Evolutionary conservation across 129 eudicot genomes (phyloP).

Genomic region (Pulicaria dysenterica): DNA sequence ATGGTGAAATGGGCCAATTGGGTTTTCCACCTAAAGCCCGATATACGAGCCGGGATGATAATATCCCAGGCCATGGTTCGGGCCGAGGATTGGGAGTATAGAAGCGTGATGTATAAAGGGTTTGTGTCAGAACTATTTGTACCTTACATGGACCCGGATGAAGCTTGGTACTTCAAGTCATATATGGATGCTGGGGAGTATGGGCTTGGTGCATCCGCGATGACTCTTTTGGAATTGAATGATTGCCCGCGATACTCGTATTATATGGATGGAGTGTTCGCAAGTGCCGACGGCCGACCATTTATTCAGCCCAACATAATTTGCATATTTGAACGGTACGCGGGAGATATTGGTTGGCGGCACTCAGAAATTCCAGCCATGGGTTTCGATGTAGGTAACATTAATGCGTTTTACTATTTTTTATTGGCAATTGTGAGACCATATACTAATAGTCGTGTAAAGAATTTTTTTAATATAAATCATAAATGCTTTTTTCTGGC

Average conservation of each 20-base stretch:
- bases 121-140: slow-evolving; percentile 59
- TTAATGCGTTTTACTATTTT: neutral
- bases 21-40: slow-evolving; percentile 57
- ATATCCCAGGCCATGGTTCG: slow-evolving; percentile 49
- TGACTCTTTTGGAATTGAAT: slow-evolving; percentile 52
- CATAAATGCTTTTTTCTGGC: too few relatives aligned
- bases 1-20: slow-evolving; percentile 73
- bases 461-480: too few relatives aligned
- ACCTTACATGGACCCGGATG: slow-evolving; percentile 62
- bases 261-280: slow-evolving; percentile 60
- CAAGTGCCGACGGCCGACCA: slow-evolving; percentile 44
- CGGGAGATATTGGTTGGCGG: slow-evolving; percentile 61
- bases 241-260: slow-evolving; percentile 51
- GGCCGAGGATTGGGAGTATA: slow-evolving; percentile 36
- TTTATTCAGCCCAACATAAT: slow-evolving; percentile 43
- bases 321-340: slow-evolving; percentile 55
- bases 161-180: slow-evolving; percentile 58
- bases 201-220: slow-evolving; percentile 56
- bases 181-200: slow-evolving; percentile 66
- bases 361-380: slow-evolving; percentile 46
- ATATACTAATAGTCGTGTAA: too few relatives aligned
- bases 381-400: slow-evolving; percentile 43
- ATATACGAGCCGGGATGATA: slow-evolving; percentile 55
- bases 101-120: slow-evolving; percentile 65
- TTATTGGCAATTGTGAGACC: too few relatives aligned